Evolutionary conservation across 106 monocot genomes (phyloP).

Genomic region (Acorus calamus): DNA sequence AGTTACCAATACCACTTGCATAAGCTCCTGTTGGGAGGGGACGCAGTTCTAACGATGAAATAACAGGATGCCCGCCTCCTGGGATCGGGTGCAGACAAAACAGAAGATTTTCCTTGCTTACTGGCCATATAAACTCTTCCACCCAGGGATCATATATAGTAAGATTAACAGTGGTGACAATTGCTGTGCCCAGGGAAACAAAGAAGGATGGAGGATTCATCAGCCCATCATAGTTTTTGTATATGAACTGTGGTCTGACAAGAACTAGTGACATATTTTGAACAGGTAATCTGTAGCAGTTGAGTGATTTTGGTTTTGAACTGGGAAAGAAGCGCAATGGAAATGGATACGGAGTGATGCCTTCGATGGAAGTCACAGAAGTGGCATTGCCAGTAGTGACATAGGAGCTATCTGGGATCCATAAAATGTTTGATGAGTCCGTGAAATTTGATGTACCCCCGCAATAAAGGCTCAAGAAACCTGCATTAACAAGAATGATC

Average conservation of each 20-base stretch:
- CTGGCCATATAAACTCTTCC: slow-evolving; percentile 38
- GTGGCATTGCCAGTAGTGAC: slow-evolving; percentile 23
- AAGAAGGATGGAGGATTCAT: slow-evolving; percentile 22
- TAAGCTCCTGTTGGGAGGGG: slow-evolving; percentile 36
- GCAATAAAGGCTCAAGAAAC: slow-evolving; percentile 46
- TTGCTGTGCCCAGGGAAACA: slow-evolving; percentile 31
- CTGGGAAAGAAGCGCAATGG: slow-evolving; percentile 31
- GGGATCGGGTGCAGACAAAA: slow-evolving; percentile 28
- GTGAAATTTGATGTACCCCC: slow-evolving; percentile 21
- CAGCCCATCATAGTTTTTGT: slow-evolving; percentile 33
- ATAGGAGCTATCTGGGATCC: slow-evolving; percentile 33
- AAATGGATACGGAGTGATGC: neutral
- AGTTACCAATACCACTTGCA: neutral
- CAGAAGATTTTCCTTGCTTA: slow-evolving; percentile 6
- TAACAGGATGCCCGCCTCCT: slow-evolving; percentile 28
- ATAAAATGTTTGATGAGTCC: slow-evolving; percentile 25
- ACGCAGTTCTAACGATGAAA: slow-evolving; percentile 43
- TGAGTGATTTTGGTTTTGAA: neutral
- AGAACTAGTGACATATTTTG: slow-evolving; percentile 12
- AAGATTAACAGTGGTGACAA: slow-evolving; percentile 25
- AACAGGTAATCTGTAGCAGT: slow-evolving; percentile 27
- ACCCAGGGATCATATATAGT: slow-evolving; percentile 19
- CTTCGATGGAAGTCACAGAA: neutral
- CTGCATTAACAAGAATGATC: neutral
- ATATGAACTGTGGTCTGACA: slow-evolving; percentile 23